Evolutionary conservation across 2,329 filamentous ascomycete species (phyloP), one percentile per base, ranked within the genome.

Genomic region (Cryphonectria japonica): DNA sequence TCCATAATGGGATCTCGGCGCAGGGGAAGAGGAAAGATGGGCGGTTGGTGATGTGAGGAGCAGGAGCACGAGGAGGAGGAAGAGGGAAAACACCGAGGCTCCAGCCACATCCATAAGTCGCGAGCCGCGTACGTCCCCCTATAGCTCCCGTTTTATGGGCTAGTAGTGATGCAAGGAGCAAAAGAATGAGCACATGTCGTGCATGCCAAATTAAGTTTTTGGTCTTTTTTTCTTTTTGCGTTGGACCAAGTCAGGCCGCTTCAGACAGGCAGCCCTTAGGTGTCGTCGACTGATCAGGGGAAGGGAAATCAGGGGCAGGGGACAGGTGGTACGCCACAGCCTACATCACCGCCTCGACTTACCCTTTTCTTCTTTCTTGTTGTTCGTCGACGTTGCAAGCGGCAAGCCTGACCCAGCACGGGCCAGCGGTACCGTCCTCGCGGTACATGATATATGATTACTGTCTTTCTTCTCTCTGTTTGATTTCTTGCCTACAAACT

Each of bases 371-470:
- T 39, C 7, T 16, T 8, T 60, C 14, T 7, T n/a, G 6, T 9
- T 29, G 26, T 59, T 32, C 14, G 54, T 59, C 26, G 43, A 46
- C 41, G 61, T 39, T 22, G 22, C 46, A 50, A 11, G 46, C 46
- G 46, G 66, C 43, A 39, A 41, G 67, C 34, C 32, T 43, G 43
- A 29, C 11, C 46, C 37, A 54, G 67, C 67, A 69, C 60, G 50
- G 67, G 19, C 67, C 67, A 59, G 39, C 50, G 43, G 62, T 66
- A 66, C 68, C 46, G 7, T 46, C 39, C 37, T 32, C 41, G 52
- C 26, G 61, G 37, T 22, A 43, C 7, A 37, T 37, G 22, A 4
- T 7, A 62, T 62, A 39, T 22, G 37, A 64, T 32, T 11, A 9
- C 39, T 39, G 22, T 0, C 39, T 19, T 32, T 22, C 11, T 11